Base-by-base conservation (phyloP, 2,329 filamentous ascomycete species). In the Pyrenochaeta sp. region DNA sequence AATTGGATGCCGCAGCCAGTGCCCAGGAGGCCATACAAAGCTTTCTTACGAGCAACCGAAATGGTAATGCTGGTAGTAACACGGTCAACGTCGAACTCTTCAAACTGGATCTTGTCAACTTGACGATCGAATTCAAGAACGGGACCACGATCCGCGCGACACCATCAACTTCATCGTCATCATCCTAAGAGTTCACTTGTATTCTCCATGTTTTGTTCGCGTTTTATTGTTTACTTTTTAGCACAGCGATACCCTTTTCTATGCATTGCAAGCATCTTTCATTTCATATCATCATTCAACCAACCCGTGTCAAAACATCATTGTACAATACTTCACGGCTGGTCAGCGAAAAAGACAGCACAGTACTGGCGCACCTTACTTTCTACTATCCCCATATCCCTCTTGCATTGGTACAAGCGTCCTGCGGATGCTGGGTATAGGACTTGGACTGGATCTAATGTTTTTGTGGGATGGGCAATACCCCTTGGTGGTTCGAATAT, bases 11-110 rank as follows among this genome's bases (percentile, higher is more conserved):
- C 3, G 81, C 81, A 0, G 77, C 78, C 5, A 76, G 63, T 10
- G 82, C 81, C 34, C 81, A 83, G 56, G 74, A 78, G 42, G 73
- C 72, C 6, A 67, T 83, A 28, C 78, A 81, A 54, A 64, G 70
- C 47, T 74, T 78, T n/a, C 62, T 77, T 5, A 72, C 65, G 6
- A 62, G 64, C 44, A 69, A 75, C 43, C 69, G 75, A 24, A 68
- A 68, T 28, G 73, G 72, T 37, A 61, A 69, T 52, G 46, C 69
- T 10, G 62, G 54, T 19, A 59, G 59, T 22, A 71, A 52, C 42
- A 67, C 63, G 6, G 66, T 77, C 43, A 65, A 76, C 36, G 50
- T 75, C 6, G 71, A 70, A 0, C 61, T 68, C 7, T 75, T 76
- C 52, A 65, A 60, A 30, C 66, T 77, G 44, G 69, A 77, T 45